These are phyloP conservation scores for Gossypium davidsonii DNA, from an alignment of 441 rosid species.

Conservation along the genomic window DNA sequence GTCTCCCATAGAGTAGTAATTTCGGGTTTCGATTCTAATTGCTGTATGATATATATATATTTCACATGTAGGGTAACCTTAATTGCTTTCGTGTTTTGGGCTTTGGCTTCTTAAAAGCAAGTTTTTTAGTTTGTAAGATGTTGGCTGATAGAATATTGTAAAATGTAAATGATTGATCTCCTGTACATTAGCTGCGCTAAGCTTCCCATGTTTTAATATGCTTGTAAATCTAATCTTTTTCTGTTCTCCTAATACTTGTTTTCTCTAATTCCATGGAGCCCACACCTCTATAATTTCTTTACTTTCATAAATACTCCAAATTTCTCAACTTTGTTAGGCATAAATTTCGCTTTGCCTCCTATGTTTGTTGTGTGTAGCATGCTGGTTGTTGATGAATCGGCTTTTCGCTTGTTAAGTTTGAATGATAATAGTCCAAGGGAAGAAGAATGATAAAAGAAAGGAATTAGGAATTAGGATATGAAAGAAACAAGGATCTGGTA, in stretches of 20 bases:
- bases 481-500: background rate
- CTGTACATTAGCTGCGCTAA: background rate
- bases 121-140: background rate
- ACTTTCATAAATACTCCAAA: background rate
- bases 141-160: background rate
- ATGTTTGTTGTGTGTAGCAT: background rate
- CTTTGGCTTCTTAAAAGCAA: background rate
- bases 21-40: background rate
- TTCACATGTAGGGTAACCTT: background rate
- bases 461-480: background rate
- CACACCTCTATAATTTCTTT: background rate
- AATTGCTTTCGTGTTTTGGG: background rate
- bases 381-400: background rate
- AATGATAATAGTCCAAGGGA: background rate
- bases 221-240: background rate
- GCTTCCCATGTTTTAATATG: background rate
- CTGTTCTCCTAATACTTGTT: background rate
- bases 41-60: background rate
- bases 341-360: conserved; percentile 1
- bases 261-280: background rate
- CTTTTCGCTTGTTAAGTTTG: background rate
- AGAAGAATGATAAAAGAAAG: background rate
- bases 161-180: background rate
- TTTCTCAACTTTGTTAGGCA: background rate
- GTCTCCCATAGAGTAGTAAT: background rate